Evolutionary conservation across 2,329 filamentous ascomycete species (phyloP), one percentile per base, ranked within the genome.

Genomic region (Cylindrodendrum hubeiense): DNA sequence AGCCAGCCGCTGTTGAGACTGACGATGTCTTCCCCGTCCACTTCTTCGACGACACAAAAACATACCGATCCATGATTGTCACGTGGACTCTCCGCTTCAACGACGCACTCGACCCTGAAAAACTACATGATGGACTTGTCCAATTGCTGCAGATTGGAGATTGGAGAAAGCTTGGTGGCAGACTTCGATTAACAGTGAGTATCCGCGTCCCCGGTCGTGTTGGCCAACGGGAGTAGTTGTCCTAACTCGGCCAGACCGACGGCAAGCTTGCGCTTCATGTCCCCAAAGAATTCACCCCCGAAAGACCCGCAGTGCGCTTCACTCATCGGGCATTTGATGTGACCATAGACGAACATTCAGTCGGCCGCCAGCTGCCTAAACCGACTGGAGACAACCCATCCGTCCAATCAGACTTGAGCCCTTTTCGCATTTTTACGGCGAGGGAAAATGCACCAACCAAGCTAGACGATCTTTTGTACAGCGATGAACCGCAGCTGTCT

Each of bases 121-220:
- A 75, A 21, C 73, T 85, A 22, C 51, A 62, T 10, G 7, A 22
- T 3, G 52, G 65, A 5, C 26, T 65, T 0, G 51, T 39, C 2
- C 41, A 57, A 19, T 51, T 68, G 53, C 34, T 71, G 12, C 30
- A 79, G 10, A 79, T 74, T 13, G 80, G 78, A 0, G 79, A 79
- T 22, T 85, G 83, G 83, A 76, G 76, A 19, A 83, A 82, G 61
- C 65, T 86, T 1, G 82, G 82, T 0, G 83, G 81, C 15, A 77
- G 67, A 22, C 43, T 67, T 7, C 39, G 69, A 5, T 21, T 59
- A 3, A 65, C 41, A 12, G 61, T 70, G 3, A 37, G 63, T 1
- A 9, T 2, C 17, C 4, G 26, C n/a, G 4, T 41, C 21, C 4
- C 37, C 4, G 7, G 5, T 43, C 10, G 19, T 19, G 15, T 44